Conservation (phyloP, 2,329 filamentous ascomycete species). For the Alternaria dauci region DNA sequence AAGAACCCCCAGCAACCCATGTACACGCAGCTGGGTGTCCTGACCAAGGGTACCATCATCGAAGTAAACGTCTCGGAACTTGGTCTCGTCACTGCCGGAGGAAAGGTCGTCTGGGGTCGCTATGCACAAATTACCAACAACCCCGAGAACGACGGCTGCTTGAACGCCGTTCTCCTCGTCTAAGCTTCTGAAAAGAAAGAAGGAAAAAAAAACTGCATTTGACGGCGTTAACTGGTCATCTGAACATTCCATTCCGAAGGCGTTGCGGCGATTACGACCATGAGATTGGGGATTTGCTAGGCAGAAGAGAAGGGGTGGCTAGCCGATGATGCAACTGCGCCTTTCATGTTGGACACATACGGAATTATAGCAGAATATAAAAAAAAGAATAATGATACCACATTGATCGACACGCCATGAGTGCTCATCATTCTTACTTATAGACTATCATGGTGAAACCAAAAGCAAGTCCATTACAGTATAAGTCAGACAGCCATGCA, state of each 20-base stretch:
- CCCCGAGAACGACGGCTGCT: conserved; percentile 51
- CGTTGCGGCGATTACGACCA: conserved; percentile 14
- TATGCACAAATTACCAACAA: conserved; percentile 51
- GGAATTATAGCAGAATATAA: neutral
- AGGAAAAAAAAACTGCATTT: conserved; percentile 19
- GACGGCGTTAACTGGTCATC: conserved; percentile 19
- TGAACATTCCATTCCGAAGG: conserved; percentile 10
- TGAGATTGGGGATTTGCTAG: neutral
- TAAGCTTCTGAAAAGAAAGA: conserved; percentile 18
- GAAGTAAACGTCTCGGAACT: conserved; percentile 95
- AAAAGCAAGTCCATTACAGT: neutral
- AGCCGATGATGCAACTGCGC: neutral
- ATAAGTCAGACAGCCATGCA: neutral
- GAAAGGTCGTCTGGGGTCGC: conserved; percentile 68
- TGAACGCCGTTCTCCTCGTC: conserved; percentile 50
- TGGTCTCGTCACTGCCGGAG: conserved; percentile 86
- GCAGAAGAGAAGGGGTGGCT: neutral
- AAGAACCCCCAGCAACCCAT: conserved; percentile 88
- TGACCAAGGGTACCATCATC: conserved; percentile 66
- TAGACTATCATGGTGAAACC: neutral
- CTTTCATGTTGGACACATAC: neutral
- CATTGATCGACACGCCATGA: neutral
- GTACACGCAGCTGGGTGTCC: conserved; percentile 90
- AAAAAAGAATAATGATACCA: conserved; percentile 2
- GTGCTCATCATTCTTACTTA: neutral